Conservation (phyloP, 768 basidiomycete species). For the Tylopilus cervinicoccineus region DNA sequence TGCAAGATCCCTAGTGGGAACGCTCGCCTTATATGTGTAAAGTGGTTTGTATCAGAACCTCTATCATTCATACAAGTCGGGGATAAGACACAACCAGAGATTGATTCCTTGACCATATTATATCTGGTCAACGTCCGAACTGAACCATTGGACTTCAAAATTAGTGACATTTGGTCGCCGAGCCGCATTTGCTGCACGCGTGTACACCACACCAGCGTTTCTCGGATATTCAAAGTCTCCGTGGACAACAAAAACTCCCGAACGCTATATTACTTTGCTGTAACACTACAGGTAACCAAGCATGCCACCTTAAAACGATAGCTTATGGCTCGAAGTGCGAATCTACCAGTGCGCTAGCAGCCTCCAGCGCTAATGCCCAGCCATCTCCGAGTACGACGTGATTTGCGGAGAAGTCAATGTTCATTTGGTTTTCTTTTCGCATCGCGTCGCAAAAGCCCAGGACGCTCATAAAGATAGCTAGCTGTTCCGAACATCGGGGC, state of each 20-base stretch:
- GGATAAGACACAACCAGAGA: too few relatives aligned
- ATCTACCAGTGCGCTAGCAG: not conserved
- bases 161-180: too few relatives aligned
- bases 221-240: not conserved
- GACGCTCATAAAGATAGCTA: not conserved
- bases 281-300: not conserved
- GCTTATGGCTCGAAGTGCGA: not conserved
- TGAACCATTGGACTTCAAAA: not conserved
- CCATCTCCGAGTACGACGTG: too few relatives aligned
- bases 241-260: too few relatives aligned
- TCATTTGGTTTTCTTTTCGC: not conserved
- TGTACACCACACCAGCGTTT: too few relatives aligned
- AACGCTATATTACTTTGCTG: too few relatives aligned
- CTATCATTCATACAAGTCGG: conserved; percentile 2
- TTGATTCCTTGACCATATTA: not conserved
- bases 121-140: not conserved
- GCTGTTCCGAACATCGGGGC: conserved; percentile 1
- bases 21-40: not conserved
- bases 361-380: not conserved
- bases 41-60: not conserved
- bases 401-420: not conserved
- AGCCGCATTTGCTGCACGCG: not conserved
- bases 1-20: conserved; percentile 13
- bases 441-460: not conserved
- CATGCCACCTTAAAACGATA: not conserved